These are phyloP conservation scores for Colletotrichum viniferum DNA, from an alignment of 2,329 filamentous ascomycete genomes.

Conservation along the genomic window DNA sequence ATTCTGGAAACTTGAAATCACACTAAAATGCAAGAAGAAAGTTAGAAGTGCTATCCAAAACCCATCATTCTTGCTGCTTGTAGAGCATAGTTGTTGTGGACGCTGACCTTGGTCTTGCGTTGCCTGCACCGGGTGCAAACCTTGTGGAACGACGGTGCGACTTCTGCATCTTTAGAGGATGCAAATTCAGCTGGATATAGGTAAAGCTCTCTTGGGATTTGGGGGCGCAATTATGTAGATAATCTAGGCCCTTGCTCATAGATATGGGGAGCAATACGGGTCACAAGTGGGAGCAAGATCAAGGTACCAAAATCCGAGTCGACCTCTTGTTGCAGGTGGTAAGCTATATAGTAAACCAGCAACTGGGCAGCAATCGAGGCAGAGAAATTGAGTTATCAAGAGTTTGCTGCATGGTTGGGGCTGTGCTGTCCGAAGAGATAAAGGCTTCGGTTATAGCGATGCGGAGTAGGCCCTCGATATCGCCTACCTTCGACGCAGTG, in stretches of 20 bases:
- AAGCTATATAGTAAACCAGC: not conserved
- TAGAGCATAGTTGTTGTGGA: not conserved
- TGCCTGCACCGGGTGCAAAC: not conserved
- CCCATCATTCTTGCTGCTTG: not conserved
- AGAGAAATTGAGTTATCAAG: not conserved
- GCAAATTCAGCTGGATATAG: not conserved
- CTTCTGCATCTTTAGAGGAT: not conserved
- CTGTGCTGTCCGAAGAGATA: not conserved
- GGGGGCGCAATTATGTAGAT: not conserved
- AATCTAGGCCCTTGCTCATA: not conserved
- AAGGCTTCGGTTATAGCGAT: not conserved
- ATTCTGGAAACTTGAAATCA: not conserved
- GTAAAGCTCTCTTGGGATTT: rapidly evolving
- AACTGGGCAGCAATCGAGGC: not conserved
- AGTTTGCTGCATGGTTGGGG: not conserved
- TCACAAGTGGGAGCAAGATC: rapidly evolving
- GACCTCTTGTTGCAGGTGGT: not conserved
- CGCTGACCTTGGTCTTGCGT: not conserved
- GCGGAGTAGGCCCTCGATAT: not conserved
- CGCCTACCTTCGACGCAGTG: too few species aligned
- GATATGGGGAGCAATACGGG: not conserved
- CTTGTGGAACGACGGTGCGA: not conserved
- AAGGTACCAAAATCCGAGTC: not conserved
- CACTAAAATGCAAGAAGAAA: not conserved
- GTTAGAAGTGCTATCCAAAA: not conserved